Conservation (phyloP, 2,329 filamentous ascomycete genomes). For the Ascomycota sp. region DNA sequence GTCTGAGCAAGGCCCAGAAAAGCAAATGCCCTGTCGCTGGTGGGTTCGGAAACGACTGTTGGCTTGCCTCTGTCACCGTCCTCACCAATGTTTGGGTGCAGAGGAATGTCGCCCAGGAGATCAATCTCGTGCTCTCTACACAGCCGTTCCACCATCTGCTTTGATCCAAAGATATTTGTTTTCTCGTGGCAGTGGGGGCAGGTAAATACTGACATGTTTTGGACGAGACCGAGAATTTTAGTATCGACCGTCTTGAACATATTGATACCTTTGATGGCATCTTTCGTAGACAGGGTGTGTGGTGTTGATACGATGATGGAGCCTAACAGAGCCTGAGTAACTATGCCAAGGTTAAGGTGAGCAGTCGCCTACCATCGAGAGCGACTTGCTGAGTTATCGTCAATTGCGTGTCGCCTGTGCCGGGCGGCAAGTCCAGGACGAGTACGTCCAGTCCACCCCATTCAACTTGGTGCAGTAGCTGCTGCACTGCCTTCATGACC, state of each 20-base stretch:
- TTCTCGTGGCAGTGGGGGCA: conserved; percentile 61
- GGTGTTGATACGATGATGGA: conserved; percentile 82
- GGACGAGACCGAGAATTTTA: conserved; percentile 67
- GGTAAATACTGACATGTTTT: conserved; percentile 76
- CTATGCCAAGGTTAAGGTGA: neutral
- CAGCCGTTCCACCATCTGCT: conserved; percentile 42
- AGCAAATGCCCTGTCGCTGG: conserved; percentile 47
- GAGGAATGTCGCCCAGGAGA: conserved; percentile 74
- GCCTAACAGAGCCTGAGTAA: conserved; percentile 19
- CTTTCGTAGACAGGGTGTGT: conserved; percentile 78
- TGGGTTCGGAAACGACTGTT: conserved; percentile 72
- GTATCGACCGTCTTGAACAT: conserved; percentile 80
- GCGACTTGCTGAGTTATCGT: conserved; percentile 90
- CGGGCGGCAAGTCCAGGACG: conserved; percentile 78
- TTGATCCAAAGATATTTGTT: conserved; percentile 54
- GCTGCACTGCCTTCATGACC: conserved; percentile 93
- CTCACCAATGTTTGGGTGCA: conserved; percentile 71
- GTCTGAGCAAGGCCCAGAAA: conserved; percentile 51
- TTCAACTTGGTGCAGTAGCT: conserved; percentile 84
- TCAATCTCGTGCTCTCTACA: conserved; percentile 54
- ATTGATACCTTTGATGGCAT: conserved; percentile 77
- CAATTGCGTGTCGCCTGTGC: conserved; percentile 86
- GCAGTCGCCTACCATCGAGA: conserved; percentile 44
- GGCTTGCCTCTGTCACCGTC: conserved; percentile 77
- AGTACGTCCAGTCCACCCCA: conserved; percentile 82